Evolutionary conservation across 2,329 filamentous ascomycete genomes (phyloP).

Genomic region (Botrytis paeoniae): DNA sequence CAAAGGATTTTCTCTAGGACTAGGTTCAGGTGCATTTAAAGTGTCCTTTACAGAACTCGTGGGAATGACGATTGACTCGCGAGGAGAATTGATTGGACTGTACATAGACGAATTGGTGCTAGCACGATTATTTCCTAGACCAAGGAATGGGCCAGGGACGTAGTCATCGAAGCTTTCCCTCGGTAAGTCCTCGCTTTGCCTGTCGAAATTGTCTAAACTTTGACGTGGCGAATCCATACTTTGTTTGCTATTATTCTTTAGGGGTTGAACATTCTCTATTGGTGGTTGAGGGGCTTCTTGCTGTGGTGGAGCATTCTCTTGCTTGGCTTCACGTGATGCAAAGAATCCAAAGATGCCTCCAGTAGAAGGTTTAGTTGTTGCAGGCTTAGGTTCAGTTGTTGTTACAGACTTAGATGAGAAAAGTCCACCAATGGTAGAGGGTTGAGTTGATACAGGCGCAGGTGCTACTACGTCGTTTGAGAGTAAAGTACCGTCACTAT

Average conservation of each 20-base stretch:
- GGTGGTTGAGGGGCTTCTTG: not conserved
- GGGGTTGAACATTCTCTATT: not conserved
- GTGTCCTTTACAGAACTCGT: not conserved
- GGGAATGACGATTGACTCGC: conserved; percentile 46
- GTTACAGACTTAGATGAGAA: conserved; percentile 1
- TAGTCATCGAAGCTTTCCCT: conserved; percentile 12
- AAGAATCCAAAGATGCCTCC: conserved; percentile 54
- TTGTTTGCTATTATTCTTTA: not conserved
- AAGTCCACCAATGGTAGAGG: not conserved
- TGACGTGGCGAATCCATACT: not conserved
- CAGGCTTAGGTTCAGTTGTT: not conserved
- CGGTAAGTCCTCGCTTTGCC: not conserved
- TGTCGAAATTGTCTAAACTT: not conserved
- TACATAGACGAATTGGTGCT: conserved; percentile 72
- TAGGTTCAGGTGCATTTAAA: not conserved
- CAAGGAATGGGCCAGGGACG: conserved; percentile 52
- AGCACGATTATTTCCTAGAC: conserved; percentile 52
- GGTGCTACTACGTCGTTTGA: conserved; percentile 58
- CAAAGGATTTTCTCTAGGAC: not conserved
- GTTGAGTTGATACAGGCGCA: not conserved
- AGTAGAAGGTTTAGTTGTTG: not conserved
- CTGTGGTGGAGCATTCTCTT: conserved; percentile 23
- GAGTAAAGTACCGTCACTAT: conserved; percentile 66
- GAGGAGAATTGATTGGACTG: conserved; percentile 68
- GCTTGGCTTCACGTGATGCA: conserved; percentile 48